These are phyloP conservation scores for Suillus plorans DNA, from an alignment of 768 basidiomycete genomes.

Conservation along the genomic window DNA sequence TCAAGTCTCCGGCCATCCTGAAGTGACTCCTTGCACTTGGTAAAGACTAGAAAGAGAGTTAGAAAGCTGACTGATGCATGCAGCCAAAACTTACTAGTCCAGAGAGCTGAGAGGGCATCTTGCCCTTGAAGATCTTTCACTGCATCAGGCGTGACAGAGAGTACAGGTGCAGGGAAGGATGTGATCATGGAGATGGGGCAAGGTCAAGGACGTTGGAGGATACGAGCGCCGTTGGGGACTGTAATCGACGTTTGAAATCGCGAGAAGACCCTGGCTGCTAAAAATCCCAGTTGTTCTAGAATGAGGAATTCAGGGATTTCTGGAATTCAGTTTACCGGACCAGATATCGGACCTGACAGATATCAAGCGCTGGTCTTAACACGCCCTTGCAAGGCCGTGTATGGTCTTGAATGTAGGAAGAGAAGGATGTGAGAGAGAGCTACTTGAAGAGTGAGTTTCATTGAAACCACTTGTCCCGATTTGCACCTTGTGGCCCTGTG, in stretches of 20 bases:
- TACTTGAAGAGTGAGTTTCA: conserved; percentile 6
- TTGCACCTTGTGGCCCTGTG: conserved; percentile 7
- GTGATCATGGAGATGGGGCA: conserved; percentile 39
- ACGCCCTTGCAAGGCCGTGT: not conserved
- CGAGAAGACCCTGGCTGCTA: conserved; percentile 12
- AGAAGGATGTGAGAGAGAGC: conserved; percentile 7
- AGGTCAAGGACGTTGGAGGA: conserved; percentile 15
- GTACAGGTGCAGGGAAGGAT: conserved; percentile 61
- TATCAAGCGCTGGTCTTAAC: not conserved
- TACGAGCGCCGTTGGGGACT: conserved; percentile 16
- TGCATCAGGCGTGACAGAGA: conserved; percentile 63
- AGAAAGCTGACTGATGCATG: conserved; percentile 5
- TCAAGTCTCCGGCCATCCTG: conserved; percentile 81
- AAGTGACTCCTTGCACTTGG: conserved; percentile 77
- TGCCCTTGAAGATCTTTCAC: conserved; percentile 67
- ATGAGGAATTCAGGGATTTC: conserved; percentile 17
- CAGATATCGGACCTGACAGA: not conserved
- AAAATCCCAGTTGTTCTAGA: conserved; percentile 11
- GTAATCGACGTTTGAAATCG: conserved; percentile 19
- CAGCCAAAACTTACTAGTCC: conserved; percentile 51
- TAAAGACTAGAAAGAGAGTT: conserved; percentile 57
- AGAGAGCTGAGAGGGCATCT: conserved; percentile 65
- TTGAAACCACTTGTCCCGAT: conserved; percentile 8
- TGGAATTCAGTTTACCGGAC: not conserved
- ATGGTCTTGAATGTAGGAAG: not conserved